A percentile compares a stretch with the other conserved stretches of the same genome.
phyloP scores from a whole-genome alignment of 768 basidiomycete genomes.

The Sporobolomyces pararoseus region DNA sequence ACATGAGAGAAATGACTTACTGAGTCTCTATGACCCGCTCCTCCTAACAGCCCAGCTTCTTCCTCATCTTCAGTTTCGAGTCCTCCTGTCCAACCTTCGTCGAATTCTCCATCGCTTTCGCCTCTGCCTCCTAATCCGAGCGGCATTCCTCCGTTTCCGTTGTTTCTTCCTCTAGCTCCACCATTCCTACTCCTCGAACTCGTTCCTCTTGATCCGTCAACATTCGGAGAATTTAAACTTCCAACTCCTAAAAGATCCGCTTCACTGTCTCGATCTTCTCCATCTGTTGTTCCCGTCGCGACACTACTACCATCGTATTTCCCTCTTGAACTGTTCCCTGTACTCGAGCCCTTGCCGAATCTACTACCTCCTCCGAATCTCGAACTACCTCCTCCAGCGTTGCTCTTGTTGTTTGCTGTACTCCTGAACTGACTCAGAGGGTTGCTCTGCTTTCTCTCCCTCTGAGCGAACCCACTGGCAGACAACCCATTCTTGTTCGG shows the following conservation, averaged over 20 bases:
- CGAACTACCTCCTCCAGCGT: not conserved
- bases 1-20: too few relatives aligned
- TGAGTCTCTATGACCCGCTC: too few relatives aligned
- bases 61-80: conserved; percentile 30
- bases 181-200: not conserved
- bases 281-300: conserved; percentile 12
- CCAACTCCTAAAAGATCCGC: conserved; percentile 19
- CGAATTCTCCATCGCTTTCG: conserved; percentile 44
- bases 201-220: not conserved
- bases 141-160: not conserved
- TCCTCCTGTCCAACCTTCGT: conserved; percentile 41
- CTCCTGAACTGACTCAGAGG: conserved; percentile 33
- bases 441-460: conserved; percentile 35
- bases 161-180: not conserved
- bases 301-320: conserved; percentile 7
- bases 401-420: not conserved
- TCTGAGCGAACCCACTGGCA: conserved; percentile 5
- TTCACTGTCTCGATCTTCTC: conserved; percentile 18
- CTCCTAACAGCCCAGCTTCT: conserved; percentile 22
- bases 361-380: not conserved
- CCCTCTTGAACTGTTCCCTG: not conserved
- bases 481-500: not conserved
- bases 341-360: not conserved
- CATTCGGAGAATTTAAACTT: not conserved
- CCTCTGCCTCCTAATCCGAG: conserved; percentile 22